Evolutionary conservation across 1,284 basidiomycete species (phyloP).

Genomic region (Papiliotrema terrestris): DNA sequence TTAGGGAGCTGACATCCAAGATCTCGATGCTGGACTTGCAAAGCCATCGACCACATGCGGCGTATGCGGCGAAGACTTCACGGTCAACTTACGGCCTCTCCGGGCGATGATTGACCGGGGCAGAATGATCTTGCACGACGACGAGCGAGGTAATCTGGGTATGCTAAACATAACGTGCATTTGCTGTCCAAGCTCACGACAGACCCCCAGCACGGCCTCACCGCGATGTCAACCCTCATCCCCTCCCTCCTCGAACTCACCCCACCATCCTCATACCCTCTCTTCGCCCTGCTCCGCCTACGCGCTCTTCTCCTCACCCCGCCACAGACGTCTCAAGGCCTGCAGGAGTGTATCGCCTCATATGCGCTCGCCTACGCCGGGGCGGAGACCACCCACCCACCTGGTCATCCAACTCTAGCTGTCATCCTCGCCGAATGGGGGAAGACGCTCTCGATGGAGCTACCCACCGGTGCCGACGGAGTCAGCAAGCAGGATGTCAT

Average conservation of each 20-base stretch:
- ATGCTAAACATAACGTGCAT: constrained; percentile 1
- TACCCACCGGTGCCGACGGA: neutral
- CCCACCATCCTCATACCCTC: constrained; percentile 65
- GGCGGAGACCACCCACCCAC: constrained; percentile 55
- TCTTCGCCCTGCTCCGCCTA: constrained; percentile 68
- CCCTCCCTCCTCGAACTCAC: constrained; percentile 61
- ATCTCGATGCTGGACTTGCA: neutral
- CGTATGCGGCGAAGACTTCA: constrained; percentile 58
- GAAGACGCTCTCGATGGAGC: constrained; percentile 60
- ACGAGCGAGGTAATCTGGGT: constrained; percentile 56
- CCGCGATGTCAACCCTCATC: constrained; percentile 54
- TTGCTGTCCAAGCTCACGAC: neutral
- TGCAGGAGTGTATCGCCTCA: constrained; percentile 53
- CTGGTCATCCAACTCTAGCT: constrained; percentile 74
- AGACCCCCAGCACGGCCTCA: neutral
- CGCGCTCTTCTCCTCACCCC: constrained; percentile 46
- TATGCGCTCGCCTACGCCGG: constrained; percentile 61
- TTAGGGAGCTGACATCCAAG: constrained; percentile 10
- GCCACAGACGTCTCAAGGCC: constrained; percentile 14
- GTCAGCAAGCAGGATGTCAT: constrained; percentile 53
- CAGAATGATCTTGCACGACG: constrained; percentile 66
- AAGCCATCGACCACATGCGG: constrained; percentile 49
- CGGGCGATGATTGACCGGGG: constrained; percentile 62
- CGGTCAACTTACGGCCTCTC: constrained; percentile 53
- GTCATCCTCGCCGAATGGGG: constrained; percentile 74